Evolutionary conservation across 768 basidiomycete species (phyloP).

Genomic region (Boletus reticuloceps): DNA sequence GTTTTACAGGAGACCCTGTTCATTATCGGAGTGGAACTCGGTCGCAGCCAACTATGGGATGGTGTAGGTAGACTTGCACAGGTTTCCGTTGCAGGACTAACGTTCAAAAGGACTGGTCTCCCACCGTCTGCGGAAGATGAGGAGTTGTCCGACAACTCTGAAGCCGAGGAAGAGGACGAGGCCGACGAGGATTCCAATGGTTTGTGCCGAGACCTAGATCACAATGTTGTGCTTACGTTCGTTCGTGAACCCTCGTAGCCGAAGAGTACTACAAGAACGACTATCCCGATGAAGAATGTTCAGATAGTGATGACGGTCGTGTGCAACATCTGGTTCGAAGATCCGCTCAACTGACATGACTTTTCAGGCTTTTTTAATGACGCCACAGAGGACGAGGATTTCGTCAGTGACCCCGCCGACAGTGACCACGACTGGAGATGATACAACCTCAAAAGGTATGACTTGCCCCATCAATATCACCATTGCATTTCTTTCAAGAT

Average conservation of each 20-base stretch:
- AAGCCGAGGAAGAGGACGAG: slow-evolving; percentile 67
- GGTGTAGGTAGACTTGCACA: slow-evolving; percentile 43
- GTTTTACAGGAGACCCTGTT: slow-evolving; percentile 68
- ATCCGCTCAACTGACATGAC: neutral
- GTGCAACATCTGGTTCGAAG: slow-evolving; percentile 4
- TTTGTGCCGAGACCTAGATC: slow-evolving; percentile 24
- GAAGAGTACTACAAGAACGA: slow-evolving; percentile 86
- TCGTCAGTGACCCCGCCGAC: slow-evolving; percentile 30
- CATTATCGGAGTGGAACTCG: slow-evolving; percentile 58
- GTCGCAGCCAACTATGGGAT: slow-evolving; percentile 58
- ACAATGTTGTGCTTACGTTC: neutral
- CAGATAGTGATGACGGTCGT: slow-evolving; percentile 42
- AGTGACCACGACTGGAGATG: slow-evolving; percentile 34
- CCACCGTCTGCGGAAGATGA: slow-evolving; percentile 54
- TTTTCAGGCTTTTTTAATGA: slow-evolving; percentile 59
- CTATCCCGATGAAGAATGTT: slow-evolving; percentile 71
- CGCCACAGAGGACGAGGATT: slow-evolving; percentile 47
- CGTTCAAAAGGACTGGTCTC: slow-evolving; percentile 53
- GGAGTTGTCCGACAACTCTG: slow-evolving; percentile 57
- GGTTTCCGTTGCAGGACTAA: neutral
- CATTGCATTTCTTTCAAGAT: slow-evolving; percentile 18
- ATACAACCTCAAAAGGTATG: slow-evolving; percentile 5
- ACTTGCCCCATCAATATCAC: slow-evolving; percentile 10
- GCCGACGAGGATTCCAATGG: slow-evolving; percentile 87
- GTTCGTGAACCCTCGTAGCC: slow-evolving; percentile 37